Evolutionary conservation across 1,284 basidiomycete genomes (phyloP).

Genomic region (Acaromyces ingoldii): DNA sequence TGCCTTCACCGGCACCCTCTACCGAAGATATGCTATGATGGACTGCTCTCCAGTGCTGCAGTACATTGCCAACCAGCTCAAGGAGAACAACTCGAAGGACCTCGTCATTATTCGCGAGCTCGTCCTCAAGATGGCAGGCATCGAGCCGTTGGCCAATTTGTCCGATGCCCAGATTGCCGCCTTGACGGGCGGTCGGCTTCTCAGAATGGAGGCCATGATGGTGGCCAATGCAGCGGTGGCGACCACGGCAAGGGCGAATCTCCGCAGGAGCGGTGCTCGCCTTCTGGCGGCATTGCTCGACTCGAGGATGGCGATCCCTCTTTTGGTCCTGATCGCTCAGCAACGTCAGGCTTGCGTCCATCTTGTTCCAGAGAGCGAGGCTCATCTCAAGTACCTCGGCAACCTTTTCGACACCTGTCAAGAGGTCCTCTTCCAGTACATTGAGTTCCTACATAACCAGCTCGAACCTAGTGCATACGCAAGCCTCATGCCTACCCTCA

Average conservation of each 20-base stretch:
- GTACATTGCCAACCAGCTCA: conserved; percentile 84
- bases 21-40: conserved; percentile 69
- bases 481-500: conserved; percentile 27
- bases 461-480: conserved; percentile 35
- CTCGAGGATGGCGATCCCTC: conserved; percentile 36
- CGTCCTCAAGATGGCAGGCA: conserved; percentile 90
- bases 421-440: conserved; percentile 46
- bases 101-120: conserved; percentile 85
- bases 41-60: conserved; percentile 78
- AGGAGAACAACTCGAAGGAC: conserved; percentile 67
- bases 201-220: conserved; percentile 77
- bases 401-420: conserved; percentile 47
- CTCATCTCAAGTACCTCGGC: conserved; percentile 45
- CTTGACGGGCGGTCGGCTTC: conserved; percentile 79
- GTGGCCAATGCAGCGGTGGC: conserved; percentile 46
- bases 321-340: conserved; percentile 47
- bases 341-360: conserved; percentile 47
- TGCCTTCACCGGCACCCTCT: conserved; percentile 86
- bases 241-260: conserved; percentile 27
- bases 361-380: conserved; percentile 37
- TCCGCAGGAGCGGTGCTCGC: conserved; percentile 31
- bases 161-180: conserved; percentile 81
- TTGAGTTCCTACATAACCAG: conserved; percentile 43
- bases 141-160: conserved; percentile 63
- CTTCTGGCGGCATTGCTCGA: conserved; percentile 26